Evolutionary conservation across 306 rosid genomes (phyloP).

Genomic region (Benincasa hispida): DNA sequence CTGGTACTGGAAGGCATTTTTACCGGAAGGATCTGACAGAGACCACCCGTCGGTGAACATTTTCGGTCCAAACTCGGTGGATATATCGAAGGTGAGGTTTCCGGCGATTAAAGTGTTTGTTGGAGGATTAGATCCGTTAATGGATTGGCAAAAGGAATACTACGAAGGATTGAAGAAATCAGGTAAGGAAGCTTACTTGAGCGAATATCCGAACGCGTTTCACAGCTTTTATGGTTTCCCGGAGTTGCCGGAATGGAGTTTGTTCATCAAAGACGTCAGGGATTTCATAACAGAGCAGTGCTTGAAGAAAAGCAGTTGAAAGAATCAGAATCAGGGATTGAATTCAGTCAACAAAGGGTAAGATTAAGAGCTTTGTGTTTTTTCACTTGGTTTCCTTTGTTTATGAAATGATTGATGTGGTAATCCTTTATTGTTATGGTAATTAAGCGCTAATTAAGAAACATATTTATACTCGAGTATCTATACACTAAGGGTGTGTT

Average conservation of each 20-base stretch:
- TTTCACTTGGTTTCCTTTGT: not conserved
- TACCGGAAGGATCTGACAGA: constrained; percentile 2
- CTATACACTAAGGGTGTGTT: too few relatives aligned
- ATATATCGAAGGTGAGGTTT: not conserved
- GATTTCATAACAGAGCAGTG: not conserved
- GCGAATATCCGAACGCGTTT: not conserved
- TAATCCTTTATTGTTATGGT: not conserved
- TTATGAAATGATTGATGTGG: too few relatives aligned
- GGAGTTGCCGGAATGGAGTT: not conserved
- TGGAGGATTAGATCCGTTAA: not conserved
- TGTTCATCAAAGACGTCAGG: not conserved
- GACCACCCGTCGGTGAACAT: not conserved
- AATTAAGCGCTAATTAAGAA: too few relatives aligned
- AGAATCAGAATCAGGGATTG: not conserved
- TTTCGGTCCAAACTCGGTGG: not conserved
- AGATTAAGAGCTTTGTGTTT: not conserved
- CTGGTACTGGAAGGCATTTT: not conserved
- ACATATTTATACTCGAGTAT: too few relatives aligned
- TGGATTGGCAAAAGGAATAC: not conserved
- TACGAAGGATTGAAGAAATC: constrained; percentile 1
- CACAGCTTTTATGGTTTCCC: constrained; percentile 1
- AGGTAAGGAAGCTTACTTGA: not conserved
- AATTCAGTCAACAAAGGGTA: not conserved
- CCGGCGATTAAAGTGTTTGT: not conserved
- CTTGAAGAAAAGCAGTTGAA: not conserved